A percentile compares a stretch with the other conserved stretches of the same genome.
phyloP scores from a whole-genome alignment of 2,329 filamentous ascomycete species.

The Aspergillus pseudoglaucus region DNA sequence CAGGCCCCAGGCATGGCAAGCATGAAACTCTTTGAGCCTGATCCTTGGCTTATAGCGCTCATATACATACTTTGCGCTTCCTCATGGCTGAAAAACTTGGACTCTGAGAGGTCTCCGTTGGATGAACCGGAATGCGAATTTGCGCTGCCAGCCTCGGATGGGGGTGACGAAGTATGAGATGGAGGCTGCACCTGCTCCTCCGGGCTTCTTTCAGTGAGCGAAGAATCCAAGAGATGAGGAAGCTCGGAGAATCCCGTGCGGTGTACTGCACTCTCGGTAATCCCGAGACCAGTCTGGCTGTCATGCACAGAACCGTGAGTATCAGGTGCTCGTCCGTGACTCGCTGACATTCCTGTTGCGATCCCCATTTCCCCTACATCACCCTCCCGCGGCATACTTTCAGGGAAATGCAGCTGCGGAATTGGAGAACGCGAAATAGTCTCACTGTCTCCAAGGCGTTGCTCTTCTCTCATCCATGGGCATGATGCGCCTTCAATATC shows the following conservation, averaged over 20 bases:
- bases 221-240: neutral
- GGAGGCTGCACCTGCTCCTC: neutral
- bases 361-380: slow-evolving; percentile 4
- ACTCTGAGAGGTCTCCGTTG: slow-evolving; percentile 39
- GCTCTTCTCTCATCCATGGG: slow-evolving; percentile 6
- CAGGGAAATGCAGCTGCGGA: slow-evolving; percentile 8
- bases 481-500: slow-evolving; percentile 20
- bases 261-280: neutral
- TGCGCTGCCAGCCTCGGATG: slow-evolving; percentile 19
- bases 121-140: slow-evolving; percentile 16
- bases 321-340: too few species aligned
- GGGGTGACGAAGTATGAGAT: slow-evolving; percentile 10
- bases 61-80: slow-evolving; percentile 48
- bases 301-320: neutral
- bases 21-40: slow-evolving; percentile 20
- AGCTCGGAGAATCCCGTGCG: neutral
- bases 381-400: slow-evolving; percentile 1
- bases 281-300: slow-evolving; percentile 4
- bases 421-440: slow-evolving; percentile 14
- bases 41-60: slow-evolving; percentile 49
- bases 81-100: slow-evolving; percentile 42
- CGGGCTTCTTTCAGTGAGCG: neutral
- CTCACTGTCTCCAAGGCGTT: slow-evolving; percentile 3
- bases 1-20: slow-evolving; percentile 39
- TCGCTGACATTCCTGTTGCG: neutral